A percentile compares a stretch with the other conserved stretches of the same genome.
phyloP scores from a whole-genome alignment of 139 green algal species.

The Chlorella sp. region DNA sequence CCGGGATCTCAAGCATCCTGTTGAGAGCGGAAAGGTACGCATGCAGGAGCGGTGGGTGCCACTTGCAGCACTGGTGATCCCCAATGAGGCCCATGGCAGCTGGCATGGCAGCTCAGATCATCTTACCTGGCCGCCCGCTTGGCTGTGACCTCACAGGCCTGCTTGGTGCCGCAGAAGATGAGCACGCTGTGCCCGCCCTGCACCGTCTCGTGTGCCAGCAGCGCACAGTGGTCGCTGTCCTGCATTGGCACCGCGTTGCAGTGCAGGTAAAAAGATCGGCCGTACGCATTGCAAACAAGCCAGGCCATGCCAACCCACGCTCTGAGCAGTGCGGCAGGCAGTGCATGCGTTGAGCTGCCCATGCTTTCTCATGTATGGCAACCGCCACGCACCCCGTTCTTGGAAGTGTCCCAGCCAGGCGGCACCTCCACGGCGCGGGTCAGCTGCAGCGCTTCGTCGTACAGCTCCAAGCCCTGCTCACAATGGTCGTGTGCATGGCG shows the following conservation, averaged over 20 bases:
- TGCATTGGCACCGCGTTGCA: background rate
- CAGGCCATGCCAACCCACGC: too few species aligned
- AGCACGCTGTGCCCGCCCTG: conserved; percentile 80
- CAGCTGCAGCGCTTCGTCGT: conserved; percentile 43
- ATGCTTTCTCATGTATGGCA: too few species aligned
- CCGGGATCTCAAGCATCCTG: conserved; percentile 52
- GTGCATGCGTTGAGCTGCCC: background rate
- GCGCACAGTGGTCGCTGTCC: conserved; percentile 73
- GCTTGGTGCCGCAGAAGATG: conserved; percentile 88
- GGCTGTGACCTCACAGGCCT: conserved; percentile 51
- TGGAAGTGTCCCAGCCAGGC: conserved; percentile 20
- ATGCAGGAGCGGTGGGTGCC: too few species aligned
- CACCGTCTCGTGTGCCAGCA: conserved; percentile 76
- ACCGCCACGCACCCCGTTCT: conserved; percentile 20
- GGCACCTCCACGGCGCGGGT: conserved; percentile 54
- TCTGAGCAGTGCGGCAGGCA: too few species aligned
- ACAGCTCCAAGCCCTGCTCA: conserved; percentile 39
- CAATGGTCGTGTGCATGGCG: too few species aligned
- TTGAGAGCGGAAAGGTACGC: too few species aligned
- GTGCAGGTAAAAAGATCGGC: background rate
- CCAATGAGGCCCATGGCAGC: too few species aligned
- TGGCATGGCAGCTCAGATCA: too few species aligned
- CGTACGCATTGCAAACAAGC: too few species aligned
- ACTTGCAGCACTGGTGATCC: background rate
- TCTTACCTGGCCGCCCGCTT: conserved; percentile 19